Evolutionary conservation across 805 yeast genomes (phyloP).

Genomic region (Metschnikowia picachoensis): DNA sequence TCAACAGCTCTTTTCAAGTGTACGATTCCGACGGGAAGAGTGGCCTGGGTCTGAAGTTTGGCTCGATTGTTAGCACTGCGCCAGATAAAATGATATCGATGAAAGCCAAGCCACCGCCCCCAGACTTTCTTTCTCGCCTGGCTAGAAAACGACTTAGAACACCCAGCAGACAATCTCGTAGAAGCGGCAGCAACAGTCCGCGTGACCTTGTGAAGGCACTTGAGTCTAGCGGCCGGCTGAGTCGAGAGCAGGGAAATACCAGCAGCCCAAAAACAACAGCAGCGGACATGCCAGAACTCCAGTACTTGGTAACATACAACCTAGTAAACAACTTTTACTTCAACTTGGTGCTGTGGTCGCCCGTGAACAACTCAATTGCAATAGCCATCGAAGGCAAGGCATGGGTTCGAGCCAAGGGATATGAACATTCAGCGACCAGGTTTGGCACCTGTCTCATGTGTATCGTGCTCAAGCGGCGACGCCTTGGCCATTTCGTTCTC

Average conservation of each 20-base stretch:
- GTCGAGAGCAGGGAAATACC: neutral
- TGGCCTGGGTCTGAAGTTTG: neutral
- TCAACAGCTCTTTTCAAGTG: neutral
- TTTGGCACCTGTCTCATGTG: conserved; percentile 44
- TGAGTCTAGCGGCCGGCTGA: neutral
- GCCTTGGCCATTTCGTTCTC: conserved; percentile 54
- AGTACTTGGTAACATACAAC: conserved; percentile 27
- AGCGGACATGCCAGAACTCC: conserved; percentile 13
- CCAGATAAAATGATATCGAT: too few species aligned
- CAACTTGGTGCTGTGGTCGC: conserved; percentile 72
- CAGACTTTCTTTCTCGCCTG: neutral
- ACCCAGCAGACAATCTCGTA: conserved; percentile 2
- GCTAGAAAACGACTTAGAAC: conserved; percentile 1
- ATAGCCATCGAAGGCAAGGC: conserved; percentile 63
- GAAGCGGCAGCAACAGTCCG: conserved; percentile 6
- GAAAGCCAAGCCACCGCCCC: neutral
- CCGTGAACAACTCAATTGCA: conserved; percentile 44
- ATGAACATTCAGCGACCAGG: conserved; percentile 28
- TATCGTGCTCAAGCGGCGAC: conserved; percentile 50
- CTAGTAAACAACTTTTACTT: conserved; percentile 75
- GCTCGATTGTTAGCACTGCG: neutral
- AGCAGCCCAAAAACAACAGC: neutral
- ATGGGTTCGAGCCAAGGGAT: conserved; percentile 43
- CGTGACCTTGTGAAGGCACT: conserved; percentile 2
- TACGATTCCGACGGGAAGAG: neutral